Conservation (phyloP, 495 filamentous ascomycete species). For the Lichenothelia convexa region DNA sequence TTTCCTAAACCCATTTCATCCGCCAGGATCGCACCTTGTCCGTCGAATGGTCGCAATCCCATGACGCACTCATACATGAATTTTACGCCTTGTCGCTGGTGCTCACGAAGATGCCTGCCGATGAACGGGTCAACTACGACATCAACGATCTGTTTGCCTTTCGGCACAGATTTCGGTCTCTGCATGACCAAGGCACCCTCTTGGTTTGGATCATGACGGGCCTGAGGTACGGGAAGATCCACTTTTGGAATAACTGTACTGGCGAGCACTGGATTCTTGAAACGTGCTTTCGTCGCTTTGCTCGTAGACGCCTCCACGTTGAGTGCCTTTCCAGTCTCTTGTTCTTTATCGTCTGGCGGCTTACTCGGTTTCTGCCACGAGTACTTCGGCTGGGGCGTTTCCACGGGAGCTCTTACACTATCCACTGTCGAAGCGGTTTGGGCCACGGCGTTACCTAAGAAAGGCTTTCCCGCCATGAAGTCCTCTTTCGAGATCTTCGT, state of each 20-base stretch:
- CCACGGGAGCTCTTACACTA: slow-evolving; percentile 3
- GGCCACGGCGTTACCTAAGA: too few species aligned
- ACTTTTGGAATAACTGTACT: slow-evolving; percentile 29
- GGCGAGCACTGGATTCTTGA: slow-evolving; percentile 44
- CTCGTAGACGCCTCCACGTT: slow-evolving; percentile 6
- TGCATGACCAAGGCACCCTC: slow-evolving; percentile 53
- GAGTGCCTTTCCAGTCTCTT: slow-evolving; percentile 10
- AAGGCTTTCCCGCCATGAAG: slow-evolving; percentile 39
- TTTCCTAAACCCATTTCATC: slow-evolving; percentile 78
- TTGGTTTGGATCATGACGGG: slow-evolving; percentile 48
- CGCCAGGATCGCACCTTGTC: slow-evolving; percentile 58
- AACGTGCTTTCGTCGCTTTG: slow-evolving; percentile 17
- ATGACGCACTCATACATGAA: slow-evolving; percentile 78
- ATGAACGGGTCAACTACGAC: slow-evolving; percentile 65
- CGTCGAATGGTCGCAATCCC: slow-evolving; percentile 53
- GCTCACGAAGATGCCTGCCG: slow-evolving; percentile 44
- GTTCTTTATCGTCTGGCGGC: slow-evolving; percentile 8
- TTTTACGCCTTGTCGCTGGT: slow-evolving; percentile 59
- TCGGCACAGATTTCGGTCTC: slow-evolving; percentile 34
- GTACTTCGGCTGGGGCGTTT: slow-evolving; percentile 2
- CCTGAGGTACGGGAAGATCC: slow-evolving; percentile 27
- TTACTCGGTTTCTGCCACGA: too few species aligned
- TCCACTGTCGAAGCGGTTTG: slow-evolving; percentile 13
- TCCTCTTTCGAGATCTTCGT: slow-evolving; percentile 42
- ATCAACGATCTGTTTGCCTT: slow-evolving; percentile 54